Base-by-base conservation (phyloP, 352 stramenopile species). In the Pythium phragmiticola region DNA sequence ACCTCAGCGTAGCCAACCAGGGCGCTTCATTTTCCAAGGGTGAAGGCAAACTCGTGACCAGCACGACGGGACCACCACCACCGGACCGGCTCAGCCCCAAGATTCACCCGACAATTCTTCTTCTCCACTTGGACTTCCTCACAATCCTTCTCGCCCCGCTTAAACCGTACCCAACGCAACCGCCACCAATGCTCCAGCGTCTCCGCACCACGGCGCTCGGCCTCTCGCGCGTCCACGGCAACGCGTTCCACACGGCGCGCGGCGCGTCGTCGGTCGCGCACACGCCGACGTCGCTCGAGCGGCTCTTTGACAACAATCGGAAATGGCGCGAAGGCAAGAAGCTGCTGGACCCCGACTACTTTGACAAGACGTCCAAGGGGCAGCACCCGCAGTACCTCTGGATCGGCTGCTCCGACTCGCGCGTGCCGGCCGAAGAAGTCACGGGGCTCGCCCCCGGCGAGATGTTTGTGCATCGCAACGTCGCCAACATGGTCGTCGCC, bases 381-480 rank as follows among this genome's bases (percentile, higher is more conserved):
- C 83, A 92, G 65, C 72, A 81, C 33, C 83, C 83, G 41, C 70
- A 90, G 68, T 90, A 87, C 70, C 68, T 93, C 7, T 89, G 80
- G 71, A 90, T 92, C 57, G 82, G 82, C 46, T 89, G 85, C 73
- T 73, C 78, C 37, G 83, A 95, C 70, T 80, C 82, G 30, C 77
- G 86, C 19, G 80, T 92, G 28, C 75, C 75, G 1, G 74, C 82
- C 13, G 78, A 92, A 28, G 77, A 86, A 50, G 83, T 92, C 47
- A 82, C 86, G 61, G 82, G 82, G 3, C 56, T 81, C 7, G 63
- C 82, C 39, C 69, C 73, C 0, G 86, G 86, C 26, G 68, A 87
- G 53, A 66, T 95, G 42, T 95, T 95, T 68, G 81, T 94, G 14
- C 79, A 90, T 62, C 80, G 86, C 23, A 95, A 95, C 66, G 69